A percentile compares a stretch with the other conserved stretches of the same genome.
phyloP scores from a whole-genome alignment of 2,329 filamentous ascomycete species.

The Periconia digitata region DNA sequence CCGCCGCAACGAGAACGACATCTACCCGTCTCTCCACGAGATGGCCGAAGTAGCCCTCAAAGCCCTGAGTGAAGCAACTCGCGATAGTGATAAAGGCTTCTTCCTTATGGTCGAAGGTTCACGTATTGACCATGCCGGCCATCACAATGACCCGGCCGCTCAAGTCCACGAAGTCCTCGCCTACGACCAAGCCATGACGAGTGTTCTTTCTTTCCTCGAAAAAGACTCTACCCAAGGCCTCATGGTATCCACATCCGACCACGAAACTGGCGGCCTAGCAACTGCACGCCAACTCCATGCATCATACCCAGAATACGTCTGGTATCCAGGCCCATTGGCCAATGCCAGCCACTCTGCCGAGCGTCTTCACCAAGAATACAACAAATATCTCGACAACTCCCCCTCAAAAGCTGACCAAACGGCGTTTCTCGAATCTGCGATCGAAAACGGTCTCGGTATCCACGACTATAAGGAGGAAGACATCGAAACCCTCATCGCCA shows the following conservation, averaged over 20 bases:
- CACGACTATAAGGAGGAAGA: slow-evolving; percentile 71
- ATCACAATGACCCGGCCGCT: slow-evolving; percentile 58
- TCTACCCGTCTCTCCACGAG: slow-evolving; percentile 87
- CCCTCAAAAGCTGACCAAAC: slow-evolving; percentile 34
- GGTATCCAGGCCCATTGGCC: slow-evolving; percentile 81
- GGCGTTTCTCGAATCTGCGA: slow-evolving; percentile 69
- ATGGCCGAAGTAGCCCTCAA: slow-evolving; percentile 84
- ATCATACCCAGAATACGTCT: slow-evolving; percentile 69
- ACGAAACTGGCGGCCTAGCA: slow-evolving; percentile 90
- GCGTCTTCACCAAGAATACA: slow-evolving; percentile 65
- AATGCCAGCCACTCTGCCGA: slow-evolving; percentile 77
- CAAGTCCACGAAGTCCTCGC: slow-evolving; percentile 84
- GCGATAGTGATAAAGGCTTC: slow-evolving; percentile 85
- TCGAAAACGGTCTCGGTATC: slow-evolving; percentile 75
- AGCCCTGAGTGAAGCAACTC: slow-evolving; percentile 78
- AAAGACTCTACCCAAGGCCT: slow-evolving; percentile 72
- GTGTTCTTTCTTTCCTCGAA: slow-evolving; percentile 82
- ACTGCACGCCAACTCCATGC: slow-evolving; percentile 71
- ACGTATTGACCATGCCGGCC: slow-evolving; percentile 90
- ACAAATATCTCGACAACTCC: slow-evolving; percentile 56
- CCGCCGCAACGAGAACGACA: slow-evolving; percentile 72
- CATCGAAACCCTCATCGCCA: slow-evolving; percentile 64
- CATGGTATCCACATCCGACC: slow-evolving; percentile 88
- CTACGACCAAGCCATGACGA: slow-evolving; percentile 83
- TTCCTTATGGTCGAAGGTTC: slow-evolving; percentile 99